Conservation (phyloP, 1,284 basidiomycete species). For the Rhodotorula sp. region DNA sequence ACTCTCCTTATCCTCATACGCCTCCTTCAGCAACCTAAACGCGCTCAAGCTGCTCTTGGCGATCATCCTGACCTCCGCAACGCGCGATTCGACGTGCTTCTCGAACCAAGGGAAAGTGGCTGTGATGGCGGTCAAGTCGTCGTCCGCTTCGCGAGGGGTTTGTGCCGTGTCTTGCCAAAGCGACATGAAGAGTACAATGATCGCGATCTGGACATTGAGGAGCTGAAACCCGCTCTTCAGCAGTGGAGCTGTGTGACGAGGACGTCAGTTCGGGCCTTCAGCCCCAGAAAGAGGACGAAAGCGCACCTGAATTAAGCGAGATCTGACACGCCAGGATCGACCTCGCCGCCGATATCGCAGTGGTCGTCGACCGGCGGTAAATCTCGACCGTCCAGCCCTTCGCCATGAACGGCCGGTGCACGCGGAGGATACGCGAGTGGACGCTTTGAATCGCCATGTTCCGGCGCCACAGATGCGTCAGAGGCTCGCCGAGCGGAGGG, state of each 20-base stretch:
- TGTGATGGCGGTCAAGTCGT: conserved; percentile 15
- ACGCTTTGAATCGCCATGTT: conserved; percentile 23
- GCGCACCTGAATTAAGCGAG: conserved; percentile 18
- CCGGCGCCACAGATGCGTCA: conserved; percentile 19
- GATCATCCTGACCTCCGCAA: conserved; percentile 16
- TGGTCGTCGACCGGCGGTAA: conserved; percentile 19
- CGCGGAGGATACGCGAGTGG: conserved; percentile 36
- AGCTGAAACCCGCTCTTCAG: conserved; percentile 28
- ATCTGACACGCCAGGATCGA: conserved; percentile 11
- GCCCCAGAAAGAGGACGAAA: background rate
- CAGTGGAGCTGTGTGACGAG: conserved; percentile 11
- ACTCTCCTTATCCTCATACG: conserved; percentile 7
- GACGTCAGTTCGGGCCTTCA: background rate
- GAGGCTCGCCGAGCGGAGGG: conserved; percentile 24
- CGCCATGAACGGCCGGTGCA: conserved; percentile 37
- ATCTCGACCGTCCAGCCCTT: conserved; percentile 25
- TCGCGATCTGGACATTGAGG: conserved; percentile 7
- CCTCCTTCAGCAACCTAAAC: conserved; percentile 14
- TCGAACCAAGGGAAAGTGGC: conserved; percentile 18
- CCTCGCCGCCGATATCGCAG: conserved; percentile 23
- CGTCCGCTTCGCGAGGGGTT: background rate
- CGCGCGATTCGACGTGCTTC: background rate
- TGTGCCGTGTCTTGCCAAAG: conserved; percentile 14
- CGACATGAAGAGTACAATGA: conserved; percentile 27
- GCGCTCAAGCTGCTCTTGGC: conserved; percentile 16